phyloP scores from a whole-genome alignment of 208 protist species.

The Trypanosoma mega region DNA sequence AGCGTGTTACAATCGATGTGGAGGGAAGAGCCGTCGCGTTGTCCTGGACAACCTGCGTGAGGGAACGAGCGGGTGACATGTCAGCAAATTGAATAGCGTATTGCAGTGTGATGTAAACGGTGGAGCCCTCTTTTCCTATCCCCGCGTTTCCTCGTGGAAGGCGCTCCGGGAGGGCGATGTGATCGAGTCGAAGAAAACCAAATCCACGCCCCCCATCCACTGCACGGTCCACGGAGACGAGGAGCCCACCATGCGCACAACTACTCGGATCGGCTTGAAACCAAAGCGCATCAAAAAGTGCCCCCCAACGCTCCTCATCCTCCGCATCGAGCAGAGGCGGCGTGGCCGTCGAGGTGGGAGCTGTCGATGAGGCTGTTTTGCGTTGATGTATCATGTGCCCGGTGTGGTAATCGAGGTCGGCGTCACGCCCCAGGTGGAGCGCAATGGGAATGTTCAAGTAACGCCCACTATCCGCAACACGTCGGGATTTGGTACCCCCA shows the following conservation, averaged over 20 bases:
- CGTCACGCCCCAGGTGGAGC: neutral
- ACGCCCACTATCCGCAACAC: neutral
- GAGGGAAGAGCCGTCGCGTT: neutral
- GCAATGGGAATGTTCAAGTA: conserved; percentile 16
- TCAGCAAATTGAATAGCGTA: conserved; percentile 17
- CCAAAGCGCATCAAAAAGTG: conserved; percentile 72
- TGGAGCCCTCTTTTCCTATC: conserved; percentile 15
- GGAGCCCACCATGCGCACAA: conserved; percentile 44
- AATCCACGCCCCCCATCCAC: conserved; percentile 17
- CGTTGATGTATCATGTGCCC: too few species aligned
- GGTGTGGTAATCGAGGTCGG: neutral
- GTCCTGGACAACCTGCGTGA: conserved; percentile 15
- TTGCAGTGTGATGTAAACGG: conserved; percentile 20
- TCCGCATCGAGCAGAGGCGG: neutral
- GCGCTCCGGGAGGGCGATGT: conserved; percentile 30
- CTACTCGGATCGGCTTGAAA: conserved; percentile 60
- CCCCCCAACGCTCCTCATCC: conserved; percentile 52
- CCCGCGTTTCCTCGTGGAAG: conserved; percentile 13
- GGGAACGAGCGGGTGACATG: conserved; percentile 16
- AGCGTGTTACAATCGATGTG: conserved; percentile 32
- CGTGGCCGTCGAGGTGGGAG: too few species aligned
- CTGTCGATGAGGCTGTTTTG: too few species aligned
- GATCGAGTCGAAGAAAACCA: conserved; percentile 41
- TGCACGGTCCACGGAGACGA: conserved; percentile 23
- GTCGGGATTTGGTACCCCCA: neutral